phyloP scores from a whole-genome alignment of 805 yeast genomes.

The Starmerella bombi region DNA sequence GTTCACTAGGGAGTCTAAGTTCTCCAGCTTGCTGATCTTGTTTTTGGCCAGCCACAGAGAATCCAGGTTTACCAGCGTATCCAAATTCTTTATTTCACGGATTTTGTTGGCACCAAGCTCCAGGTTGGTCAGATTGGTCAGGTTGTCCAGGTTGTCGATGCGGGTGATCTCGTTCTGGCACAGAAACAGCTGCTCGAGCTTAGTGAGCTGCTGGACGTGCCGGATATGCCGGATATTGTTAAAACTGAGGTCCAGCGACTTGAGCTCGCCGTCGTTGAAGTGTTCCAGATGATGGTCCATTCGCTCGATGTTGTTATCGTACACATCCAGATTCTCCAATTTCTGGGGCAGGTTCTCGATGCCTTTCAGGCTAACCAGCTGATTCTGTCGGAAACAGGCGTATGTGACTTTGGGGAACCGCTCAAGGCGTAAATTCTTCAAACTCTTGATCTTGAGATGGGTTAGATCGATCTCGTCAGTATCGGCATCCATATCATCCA shows the following conservation, averaged over 20 bases:
- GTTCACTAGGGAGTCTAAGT: conserved; percentile 44
- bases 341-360: conserved; percentile 46
- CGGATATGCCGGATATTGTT: conserved; percentile 79
- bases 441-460: conserved; percentile 41
- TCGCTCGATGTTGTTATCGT: conserved; percentile 83
- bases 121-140: conserved; percentile 47
- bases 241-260: conserved; percentile 67
- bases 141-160: conserved; percentile 51
- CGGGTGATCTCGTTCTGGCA: conserved; percentile 76
- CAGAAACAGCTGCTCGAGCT: conserved; percentile 59
- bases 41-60: conserved; percentile 93
- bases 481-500: conserved; percentile 36
- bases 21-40: conserved; percentile 50
- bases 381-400: conserved; percentile 71
- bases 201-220: conserved; percentile 49
- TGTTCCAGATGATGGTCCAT: conserved; percentile 51
- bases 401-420: conserved; percentile 41
- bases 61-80: conserved; percentile 41
- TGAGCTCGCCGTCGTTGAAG: conserved; percentile 36
- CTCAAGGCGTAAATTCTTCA: conserved; percentile 37
- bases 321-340: conserved; percentile 70
- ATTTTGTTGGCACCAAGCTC: conserved; percentile 88
- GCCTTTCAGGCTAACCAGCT: conserved; percentile 59
- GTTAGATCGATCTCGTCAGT: conserved; percentile 43
- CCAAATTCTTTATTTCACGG: conserved; percentile 40